A percentile compares a stretch with the other conserved stretches of the same genome.
Conservation (phyloP, 768 basidiomycete species). For the Lentinula aciculospora region DNA sequence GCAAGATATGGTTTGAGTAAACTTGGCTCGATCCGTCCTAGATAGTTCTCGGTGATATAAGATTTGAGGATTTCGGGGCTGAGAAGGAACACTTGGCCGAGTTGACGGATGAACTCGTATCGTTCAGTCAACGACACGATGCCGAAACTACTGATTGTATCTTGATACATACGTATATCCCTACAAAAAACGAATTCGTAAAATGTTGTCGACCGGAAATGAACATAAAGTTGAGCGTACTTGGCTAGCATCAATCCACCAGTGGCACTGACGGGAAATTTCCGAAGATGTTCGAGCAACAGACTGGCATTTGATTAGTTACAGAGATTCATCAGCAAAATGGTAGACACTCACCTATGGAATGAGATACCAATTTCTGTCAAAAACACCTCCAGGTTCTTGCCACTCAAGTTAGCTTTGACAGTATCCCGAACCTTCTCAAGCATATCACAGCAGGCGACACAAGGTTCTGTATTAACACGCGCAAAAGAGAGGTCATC, state of each 20-base stretch:
- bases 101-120: constrained; percentile 96
- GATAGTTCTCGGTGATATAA: constrained; percentile 91
- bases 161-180: constrained; percentile 96
- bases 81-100: constrained; percentile 96
- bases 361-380: constrained; percentile 93
- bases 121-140: constrained; percentile 86
- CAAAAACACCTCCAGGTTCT: constrained; percentile 88
- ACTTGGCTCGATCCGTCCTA: constrained; percentile 83
- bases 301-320: constrained; percentile 42
- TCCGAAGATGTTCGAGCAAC: constrained; percentile 89
- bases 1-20: constrained; percentile 89
- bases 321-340: neutral
- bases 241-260: constrained; percentile 98
- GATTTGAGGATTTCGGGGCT: constrained; percentile 92
- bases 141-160: constrained; percentile 75
- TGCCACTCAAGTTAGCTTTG: constrained; percentile 76
- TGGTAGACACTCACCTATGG: constrained; percentile 70
- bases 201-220: neutral
- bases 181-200: constrained; percentile 32
- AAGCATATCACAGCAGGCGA: constrained; percentile 77
- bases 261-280: constrained; percentile 94
- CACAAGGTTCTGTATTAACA: constrained; percentile 91
- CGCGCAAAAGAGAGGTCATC: constrained; percentile 94
- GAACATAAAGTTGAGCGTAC: constrained; percentile 37
- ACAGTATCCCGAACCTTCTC: constrained; percentile 77